Evolutionary conservation across 192 early-diverging fungal species (phyloP).

Genomic region (Coemansia sp.): DNA sequence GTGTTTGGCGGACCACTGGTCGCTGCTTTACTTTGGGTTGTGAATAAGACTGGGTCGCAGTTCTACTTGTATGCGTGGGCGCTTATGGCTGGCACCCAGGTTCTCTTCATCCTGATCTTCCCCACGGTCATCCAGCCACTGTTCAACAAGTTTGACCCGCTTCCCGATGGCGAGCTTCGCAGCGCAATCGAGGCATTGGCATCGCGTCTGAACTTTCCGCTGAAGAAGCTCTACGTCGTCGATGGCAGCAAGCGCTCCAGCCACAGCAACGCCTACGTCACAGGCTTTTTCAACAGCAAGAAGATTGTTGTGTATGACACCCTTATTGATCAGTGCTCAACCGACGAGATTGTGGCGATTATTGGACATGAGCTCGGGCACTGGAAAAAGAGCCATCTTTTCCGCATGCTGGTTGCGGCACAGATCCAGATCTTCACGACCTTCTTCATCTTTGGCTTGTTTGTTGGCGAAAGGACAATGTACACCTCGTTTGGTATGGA

Average conservation of each 20-base stretch:
- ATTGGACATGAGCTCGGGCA: slow-evolving; percentile 97
- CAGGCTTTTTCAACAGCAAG: slow-evolving; percentile 95
- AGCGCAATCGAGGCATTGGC: slow-evolving; percentile 81
- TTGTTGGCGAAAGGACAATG: slow-evolving; percentile 71
- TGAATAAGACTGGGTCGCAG: slow-evolving; percentile 73
- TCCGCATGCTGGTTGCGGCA: slow-evolving; percentile 69
- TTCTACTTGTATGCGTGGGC: slow-evolving; percentile 94
- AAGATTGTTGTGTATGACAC: slow-evolving; percentile 96
- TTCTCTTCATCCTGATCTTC: slow-evolving; percentile 77
- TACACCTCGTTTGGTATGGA: slow-evolving; percentile 88
- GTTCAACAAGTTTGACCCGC: slow-evolving; percentile 92
- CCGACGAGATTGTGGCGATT: slow-evolving; percentile 89
- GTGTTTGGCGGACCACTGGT: slow-evolving; percentile 79
- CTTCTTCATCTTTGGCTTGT: slow-evolving; percentile 76
- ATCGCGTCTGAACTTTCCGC: slow-evolving; percentile 78
- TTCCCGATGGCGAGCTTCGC: slow-evolving; percentile 79
- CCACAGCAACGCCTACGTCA: slow-evolving; percentile 97
- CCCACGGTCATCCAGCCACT: slow-evolving; percentile 97
- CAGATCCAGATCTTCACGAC: slow-evolving; percentile 77
- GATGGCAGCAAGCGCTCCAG: slow-evolving; percentile 89
- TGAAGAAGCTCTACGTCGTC: slow-evolving; percentile 94
- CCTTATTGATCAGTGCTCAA: slow-evolving; percentile 76
- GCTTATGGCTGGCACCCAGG: slow-evolving; percentile 76
- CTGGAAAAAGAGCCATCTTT: slow-evolving; percentile 85
- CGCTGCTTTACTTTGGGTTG: slow-evolving; percentile 78